A percentile compares a stretch with the other conserved stretches of the same genome.
Conservation (phyloP, 129 eudicot species). For the Flaveria bidentis region DNA sequence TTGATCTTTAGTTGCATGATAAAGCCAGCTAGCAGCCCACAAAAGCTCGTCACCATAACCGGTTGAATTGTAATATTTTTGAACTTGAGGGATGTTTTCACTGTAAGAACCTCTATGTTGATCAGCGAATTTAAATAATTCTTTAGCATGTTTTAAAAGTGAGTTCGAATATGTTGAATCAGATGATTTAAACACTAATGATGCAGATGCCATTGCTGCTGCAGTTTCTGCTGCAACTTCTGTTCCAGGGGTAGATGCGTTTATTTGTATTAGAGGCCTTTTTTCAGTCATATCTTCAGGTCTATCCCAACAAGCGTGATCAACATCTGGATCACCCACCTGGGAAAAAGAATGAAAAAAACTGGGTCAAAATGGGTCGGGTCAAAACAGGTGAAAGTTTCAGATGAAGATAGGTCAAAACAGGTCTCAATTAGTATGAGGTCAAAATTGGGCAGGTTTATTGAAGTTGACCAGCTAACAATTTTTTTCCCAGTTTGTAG, state of each 20-base stretch:
- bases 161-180: conserved; percentile 64
- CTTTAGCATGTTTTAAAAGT: conserved; percentile 83
- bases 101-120: conserved; percentile 73
- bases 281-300: conserved; percentile 84
- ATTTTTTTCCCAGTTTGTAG: not conserved
- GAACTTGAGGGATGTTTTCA: conserved; percentile 74
- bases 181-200: conserved; percentile 68
- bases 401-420: not conserved
- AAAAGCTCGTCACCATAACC: conserved; percentile 98
- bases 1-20: conserved; percentile 80
- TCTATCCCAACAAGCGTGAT: conserved; percentile 90
- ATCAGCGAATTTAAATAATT: conserved; percentile 79
- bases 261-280: conserved; percentile 70
- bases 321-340: conserved; percentile 85
- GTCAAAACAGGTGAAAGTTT: not conserved
- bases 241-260: conserved; percentile 75
- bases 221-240: conserved; percentile 98
- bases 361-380: not conserved
- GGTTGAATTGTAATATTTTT: conserved; percentile 82
- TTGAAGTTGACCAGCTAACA: not conserved
- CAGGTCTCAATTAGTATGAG: not conserved
- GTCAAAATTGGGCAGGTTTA: not conserved
- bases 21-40: conserved; percentile 99
- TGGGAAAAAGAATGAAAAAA: conserved; percentile 21
- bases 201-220: conserved; percentile 96